Evolutionary conservation across 1,284 basidiomycete genomes (phyloP).

Genomic region (Puccinia polysora): DNA sequence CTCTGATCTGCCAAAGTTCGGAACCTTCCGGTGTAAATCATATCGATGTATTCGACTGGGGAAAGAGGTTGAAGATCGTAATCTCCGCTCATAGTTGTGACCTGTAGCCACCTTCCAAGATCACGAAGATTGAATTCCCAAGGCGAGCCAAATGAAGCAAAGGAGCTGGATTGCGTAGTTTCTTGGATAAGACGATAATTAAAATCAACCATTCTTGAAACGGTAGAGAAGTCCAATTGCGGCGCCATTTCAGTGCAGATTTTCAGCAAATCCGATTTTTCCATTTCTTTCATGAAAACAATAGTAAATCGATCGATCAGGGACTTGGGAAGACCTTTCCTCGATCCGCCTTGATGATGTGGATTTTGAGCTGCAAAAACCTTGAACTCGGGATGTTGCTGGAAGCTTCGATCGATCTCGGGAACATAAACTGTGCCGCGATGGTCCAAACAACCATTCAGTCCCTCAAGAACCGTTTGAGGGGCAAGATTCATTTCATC

Average conservation of each 20-base stretch:
- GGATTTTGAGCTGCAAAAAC: conserved; percentile 99
- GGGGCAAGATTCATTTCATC: conserved; percentile 99
- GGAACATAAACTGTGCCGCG: conserved; percentile 92
- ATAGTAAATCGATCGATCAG: conserved; percentile 98
- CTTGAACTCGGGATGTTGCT: conserved; percentile 82
- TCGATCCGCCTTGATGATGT: conserved; percentile 88
- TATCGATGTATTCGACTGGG: conserved; percentile 64
- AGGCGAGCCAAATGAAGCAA: conserved; percentile 79
- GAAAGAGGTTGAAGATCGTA: conserved; percentile 55
- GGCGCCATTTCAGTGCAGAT: conserved; percentile 76
- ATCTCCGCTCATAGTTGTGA: conserved; percentile 53
- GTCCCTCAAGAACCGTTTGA: conserved; percentile 83
- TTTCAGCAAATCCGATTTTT: conserved; percentile 69
- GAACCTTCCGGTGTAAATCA: conserved; percentile 81
- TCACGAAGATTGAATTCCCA: conserved; percentile 99
- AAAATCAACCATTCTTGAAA: conserved; percentile 73
- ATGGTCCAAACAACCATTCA: conserved; percentile 95
- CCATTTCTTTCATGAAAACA: conserved; percentile 86
- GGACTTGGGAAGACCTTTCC: conserved; percentile 94
- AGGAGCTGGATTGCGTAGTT: conserved; percentile 64
- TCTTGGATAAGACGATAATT: conserved; percentile 70
- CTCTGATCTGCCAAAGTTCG: conserved; percentile 66
- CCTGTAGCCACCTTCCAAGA: conserved; percentile 74
- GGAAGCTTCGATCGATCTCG: conserved; percentile 84
- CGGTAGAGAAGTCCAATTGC: conserved; percentile 56